phyloP scores from a whole-genome alignment of 352 stramenopile genomes.

The Phytopythium litorale region DNA sequence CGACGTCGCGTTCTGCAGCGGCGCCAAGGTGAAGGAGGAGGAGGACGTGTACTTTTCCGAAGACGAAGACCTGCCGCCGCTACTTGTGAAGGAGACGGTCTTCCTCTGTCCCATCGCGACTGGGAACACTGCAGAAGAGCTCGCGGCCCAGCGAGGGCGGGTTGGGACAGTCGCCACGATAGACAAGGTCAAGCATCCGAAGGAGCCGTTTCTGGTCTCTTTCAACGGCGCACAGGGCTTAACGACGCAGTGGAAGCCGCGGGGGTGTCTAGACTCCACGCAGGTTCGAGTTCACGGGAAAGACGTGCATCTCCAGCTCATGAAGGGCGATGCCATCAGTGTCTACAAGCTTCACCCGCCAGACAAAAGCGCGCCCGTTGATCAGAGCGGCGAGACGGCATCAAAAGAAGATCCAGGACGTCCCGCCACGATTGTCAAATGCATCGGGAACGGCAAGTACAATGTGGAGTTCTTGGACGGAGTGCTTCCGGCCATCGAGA shows the following conservation, averaged over 20 bases:
- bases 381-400: background rate
- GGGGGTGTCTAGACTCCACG: conserved; percentile 34
- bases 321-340: conserved; percentile 42
- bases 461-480: background rate
- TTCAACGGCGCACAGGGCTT: conserved; percentile 29
- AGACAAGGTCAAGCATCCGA: conserved; percentile 18
- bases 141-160: conserved; percentile 15
- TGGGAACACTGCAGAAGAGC: conserved; percentile 5
- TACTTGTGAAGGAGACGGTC: conserved; percentile 22
- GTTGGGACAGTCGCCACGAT: conserved; percentile 25
- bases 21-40: conserved; percentile 30
- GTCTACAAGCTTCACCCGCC: conserved; percentile 21
- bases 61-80: conserved; percentile 33
- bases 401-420: background rate
- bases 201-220: conserved; percentile 24
- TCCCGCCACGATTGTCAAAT: conserved; percentile 7
- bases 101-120: conserved; percentile 31
- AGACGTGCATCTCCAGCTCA: conserved; percentile 28
- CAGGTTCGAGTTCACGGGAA: conserved; percentile 20
- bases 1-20: conserved; percentile 40
- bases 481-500: background rate
- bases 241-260: conserved; percentile 24
- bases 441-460: conserved; percentile 7
- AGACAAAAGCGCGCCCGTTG: background rate
- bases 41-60: conserved; percentile 34